phyloP scores from a whole-genome alignment of 2,329 filamentous ascomycete genomes.

The Davidsoniella australis region DNA sequence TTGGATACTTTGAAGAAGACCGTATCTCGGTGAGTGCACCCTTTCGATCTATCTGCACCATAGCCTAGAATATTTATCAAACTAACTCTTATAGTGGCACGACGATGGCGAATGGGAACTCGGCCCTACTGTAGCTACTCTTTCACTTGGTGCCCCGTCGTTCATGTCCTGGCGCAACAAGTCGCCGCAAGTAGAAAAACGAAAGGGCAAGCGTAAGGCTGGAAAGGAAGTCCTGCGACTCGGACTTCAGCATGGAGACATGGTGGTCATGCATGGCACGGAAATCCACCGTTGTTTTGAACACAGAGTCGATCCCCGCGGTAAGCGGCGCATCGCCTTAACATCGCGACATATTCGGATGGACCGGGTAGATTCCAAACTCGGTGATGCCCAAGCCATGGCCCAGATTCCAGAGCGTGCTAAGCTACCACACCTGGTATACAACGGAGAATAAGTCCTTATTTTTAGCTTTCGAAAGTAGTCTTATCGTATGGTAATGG shows the following conservation, averaged over 20 bases:
- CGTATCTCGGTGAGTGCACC: conserved; percentile 33
- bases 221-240: conserved; percentile 21
- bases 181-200: conserved; percentile 15
- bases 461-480: no score
- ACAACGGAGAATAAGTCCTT: background rate
- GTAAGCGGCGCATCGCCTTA: conserved; percentile 36
- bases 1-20: conserved; percentile 45
- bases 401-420: conserved; percentile 18
- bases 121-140: conserved; percentile 43
- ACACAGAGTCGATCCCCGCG: conserved; percentile 35
- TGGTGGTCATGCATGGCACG: conserved; percentile 45
- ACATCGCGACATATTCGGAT: conserved; percentile 36
- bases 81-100: conserved; percentile 31
- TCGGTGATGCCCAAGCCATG: conserved; percentile 16
- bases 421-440: background rate
- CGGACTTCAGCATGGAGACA: conserved; percentile 41
- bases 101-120: conserved; percentile 49
- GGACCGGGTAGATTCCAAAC: conserved; percentile 20
- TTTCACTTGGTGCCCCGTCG: conserved; percentile 41
- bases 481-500: no score
- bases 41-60: background rate
- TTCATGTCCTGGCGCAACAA: conserved; percentile 43
- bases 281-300: conserved; percentile 43
- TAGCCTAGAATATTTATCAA: background rate
- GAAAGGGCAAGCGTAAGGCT: conserved; percentile 14